These are phyloP conservation scores for Mortierella sp. DNA, from an alignment of 371 early-diverging fungal species.

Conservation along the genomic window DNA sequence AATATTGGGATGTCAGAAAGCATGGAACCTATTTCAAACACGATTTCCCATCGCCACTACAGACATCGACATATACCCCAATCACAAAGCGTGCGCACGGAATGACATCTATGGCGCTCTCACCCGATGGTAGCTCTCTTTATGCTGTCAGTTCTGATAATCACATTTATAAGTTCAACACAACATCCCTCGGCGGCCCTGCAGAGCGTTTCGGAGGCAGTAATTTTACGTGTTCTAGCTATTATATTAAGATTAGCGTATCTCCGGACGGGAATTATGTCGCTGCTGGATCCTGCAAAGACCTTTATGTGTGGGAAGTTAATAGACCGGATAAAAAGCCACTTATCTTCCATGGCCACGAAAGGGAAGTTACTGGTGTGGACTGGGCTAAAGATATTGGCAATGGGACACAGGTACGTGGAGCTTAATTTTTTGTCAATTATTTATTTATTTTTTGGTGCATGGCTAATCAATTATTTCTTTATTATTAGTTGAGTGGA, in stretches of 20 bases:
- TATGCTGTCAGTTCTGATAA: constrained; percentile 59
- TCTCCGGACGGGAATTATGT: constrained; percentile 59
- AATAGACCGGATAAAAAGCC: constrained; percentile 41
- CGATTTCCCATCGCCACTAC: constrained; percentile 42
- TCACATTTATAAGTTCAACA: constrained; percentile 57
- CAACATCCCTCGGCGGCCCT: constrained; percentile 42
- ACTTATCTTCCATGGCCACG: constrained; percentile 57
- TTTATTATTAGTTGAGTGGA: constrained; percentile 43
- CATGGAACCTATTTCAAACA: constrained; percentile 50
- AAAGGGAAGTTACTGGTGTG: constrained; percentile 58
- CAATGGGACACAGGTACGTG: constrained; percentile 49
- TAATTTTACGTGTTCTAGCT: constrained; percentile 55
- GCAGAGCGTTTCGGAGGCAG: constrained; percentile 40
- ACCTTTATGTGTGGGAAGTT: constrained; percentile 56
- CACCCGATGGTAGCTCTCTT: constrained; percentile 36
- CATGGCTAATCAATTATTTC: not conserved
- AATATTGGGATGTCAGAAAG: constrained; percentile 60
- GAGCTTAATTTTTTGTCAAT: not conserved
- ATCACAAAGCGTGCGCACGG: constrained; percentile 59
- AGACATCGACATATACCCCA: constrained; percentile 48
- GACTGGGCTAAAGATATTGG: constrained; percentile 58
- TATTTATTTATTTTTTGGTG: not conserved
- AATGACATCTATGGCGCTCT: constrained; percentile 48
- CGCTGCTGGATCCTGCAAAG: constrained; percentile 55
- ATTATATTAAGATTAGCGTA: constrained; percentile 58